phyloP scores from a whole-genome alignment of 2,329 filamentous ascomycete species.

The Penicillium brasilianum region DNA sequence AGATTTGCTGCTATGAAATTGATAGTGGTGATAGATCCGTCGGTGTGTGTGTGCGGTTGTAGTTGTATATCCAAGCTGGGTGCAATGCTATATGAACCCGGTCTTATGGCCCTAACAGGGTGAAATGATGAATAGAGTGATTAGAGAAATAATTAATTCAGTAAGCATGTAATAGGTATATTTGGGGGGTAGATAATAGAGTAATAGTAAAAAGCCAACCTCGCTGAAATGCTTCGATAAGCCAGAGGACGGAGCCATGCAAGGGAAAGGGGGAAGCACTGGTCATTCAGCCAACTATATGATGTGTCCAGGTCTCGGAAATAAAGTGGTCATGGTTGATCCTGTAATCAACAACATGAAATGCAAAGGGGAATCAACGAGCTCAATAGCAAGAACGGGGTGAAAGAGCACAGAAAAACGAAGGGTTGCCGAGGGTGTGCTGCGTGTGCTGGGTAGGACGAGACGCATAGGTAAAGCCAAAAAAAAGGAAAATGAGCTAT shows the following conservation, averaged over 20 bases:
- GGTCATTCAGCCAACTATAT: neutral
- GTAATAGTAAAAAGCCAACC: constrained; percentile 22
- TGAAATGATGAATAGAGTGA: neutral
- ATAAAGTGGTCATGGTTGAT: constrained; percentile 15
- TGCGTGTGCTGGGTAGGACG: neutral
- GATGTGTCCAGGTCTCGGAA: constrained; percentile 11
- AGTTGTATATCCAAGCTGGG: neutral
- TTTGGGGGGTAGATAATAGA: constrained; percentile 10
- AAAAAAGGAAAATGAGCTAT: neutral
- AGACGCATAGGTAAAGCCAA: neutral
- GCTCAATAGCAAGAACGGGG: constrained; percentile 2
- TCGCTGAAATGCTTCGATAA: constrained; percentile 31
- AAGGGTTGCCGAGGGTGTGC: neutral
- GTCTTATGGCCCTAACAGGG: neutral
- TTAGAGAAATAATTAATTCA: neutral
- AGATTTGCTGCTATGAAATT: constrained; percentile 26
- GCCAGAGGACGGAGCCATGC: constrained; percentile 23
- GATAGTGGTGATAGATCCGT: too few species aligned
- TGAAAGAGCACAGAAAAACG: neutral
- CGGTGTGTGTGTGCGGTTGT: neutral
- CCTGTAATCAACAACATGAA: constrained; percentile 20
- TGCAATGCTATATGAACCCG: too few species aligned
- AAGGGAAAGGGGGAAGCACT: constrained; percentile 4
- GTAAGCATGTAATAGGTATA: constrained; percentile 20
- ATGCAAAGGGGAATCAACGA: constrained; percentile 32